Conservation (phyloP, 108 stramenopile genomes). For the Skeletonema menzelii region DNA sequence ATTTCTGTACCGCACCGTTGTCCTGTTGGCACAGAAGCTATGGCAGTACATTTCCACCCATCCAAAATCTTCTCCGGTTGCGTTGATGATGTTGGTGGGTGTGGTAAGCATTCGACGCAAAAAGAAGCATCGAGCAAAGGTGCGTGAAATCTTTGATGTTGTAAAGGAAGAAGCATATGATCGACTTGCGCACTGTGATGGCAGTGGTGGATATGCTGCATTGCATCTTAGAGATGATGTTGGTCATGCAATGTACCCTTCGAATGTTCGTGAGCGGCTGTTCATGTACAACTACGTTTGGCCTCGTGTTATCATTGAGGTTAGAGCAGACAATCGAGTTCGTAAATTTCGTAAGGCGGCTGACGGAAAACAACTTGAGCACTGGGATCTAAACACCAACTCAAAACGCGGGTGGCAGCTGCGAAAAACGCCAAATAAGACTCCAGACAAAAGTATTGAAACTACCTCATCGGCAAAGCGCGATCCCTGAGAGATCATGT, state of each 20-base stretch:
- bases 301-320: constrained; percentile 33
- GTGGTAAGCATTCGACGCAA: background rate
- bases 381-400: constrained; percentile 36
- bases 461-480: constrained; percentile 3
- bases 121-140: constrained; percentile 20
- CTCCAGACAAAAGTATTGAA: background rate
- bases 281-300: constrained; percentile 40
- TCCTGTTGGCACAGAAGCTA: background rate
- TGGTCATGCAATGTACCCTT: constrained; percentile 37
- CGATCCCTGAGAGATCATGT: constrained; percentile 16
- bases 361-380: constrained; percentile 35
- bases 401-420: constrained; percentile 25
- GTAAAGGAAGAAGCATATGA: constrained; percentile 34
- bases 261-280: constrained; percentile 15
- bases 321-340: constrained; percentile 40
- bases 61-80: constrained; percentile 10
- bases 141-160: constrained; percentile 17
- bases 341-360: constrained; percentile 32
- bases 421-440: constrained; percentile 26
- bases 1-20: background rate
- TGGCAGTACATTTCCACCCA: constrained; percentile 4
- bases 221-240: constrained; percentile 40
- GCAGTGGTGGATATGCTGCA: constrained; percentile 35
- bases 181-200: constrained; percentile 37
- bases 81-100: constrained; percentile 1